Conservation (phyloP, 2,329 filamentous ascomycete genomes). For the Penicillium hesseltinei region DNA sequence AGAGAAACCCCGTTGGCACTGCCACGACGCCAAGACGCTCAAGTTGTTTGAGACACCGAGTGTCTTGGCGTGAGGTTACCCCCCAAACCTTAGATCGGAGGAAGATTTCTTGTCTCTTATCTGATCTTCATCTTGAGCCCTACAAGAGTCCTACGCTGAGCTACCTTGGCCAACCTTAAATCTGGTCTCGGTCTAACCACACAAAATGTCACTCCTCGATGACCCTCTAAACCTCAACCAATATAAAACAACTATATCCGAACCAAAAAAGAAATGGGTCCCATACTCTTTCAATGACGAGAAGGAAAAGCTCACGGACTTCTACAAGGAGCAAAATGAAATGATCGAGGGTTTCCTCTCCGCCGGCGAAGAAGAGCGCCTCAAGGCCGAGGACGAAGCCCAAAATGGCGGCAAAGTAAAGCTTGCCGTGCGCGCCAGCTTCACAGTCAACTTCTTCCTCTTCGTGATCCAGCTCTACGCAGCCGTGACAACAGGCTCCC, state of each 20-base stretch:
- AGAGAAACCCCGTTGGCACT: background rate
- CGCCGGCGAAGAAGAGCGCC: conserved; percentile 10
- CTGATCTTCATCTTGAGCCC: conserved; percentile 1
- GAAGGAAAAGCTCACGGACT: conserved; percentile 6
- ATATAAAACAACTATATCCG: conserved; percentile 3
- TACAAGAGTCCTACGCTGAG: background rate
- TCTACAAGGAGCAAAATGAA: conserved; percentile 13
- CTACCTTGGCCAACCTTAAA: background rate
- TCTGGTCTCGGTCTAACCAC: background rate
- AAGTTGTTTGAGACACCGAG: background rate
- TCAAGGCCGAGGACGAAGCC: conserved; percentile 8
- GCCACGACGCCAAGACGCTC: conserved; percentile 2
- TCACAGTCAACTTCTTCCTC: conserved; percentile 12
- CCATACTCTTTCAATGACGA: background rate
- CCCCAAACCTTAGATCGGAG: background rate
- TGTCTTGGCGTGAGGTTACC: conserved; percentile 1
- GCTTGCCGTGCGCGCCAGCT: conserved; percentile 11
- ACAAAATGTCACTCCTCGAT: background rate
- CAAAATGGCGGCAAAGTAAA: conserved; percentile 12
- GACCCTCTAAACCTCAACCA: conserved; percentile 6
- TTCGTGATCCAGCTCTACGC: conserved; percentile 14
- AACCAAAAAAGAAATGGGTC: conserved; percentile 1
- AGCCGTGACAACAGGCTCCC: conserved; percentile 6
- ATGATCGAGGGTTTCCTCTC: conserved; percentile 11
- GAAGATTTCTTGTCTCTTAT: background rate